phyloP scores from a whole-genome alignment of 2,329 filamentous ascomycete species.

The Graphiopsis chlorocephala region DNA sequence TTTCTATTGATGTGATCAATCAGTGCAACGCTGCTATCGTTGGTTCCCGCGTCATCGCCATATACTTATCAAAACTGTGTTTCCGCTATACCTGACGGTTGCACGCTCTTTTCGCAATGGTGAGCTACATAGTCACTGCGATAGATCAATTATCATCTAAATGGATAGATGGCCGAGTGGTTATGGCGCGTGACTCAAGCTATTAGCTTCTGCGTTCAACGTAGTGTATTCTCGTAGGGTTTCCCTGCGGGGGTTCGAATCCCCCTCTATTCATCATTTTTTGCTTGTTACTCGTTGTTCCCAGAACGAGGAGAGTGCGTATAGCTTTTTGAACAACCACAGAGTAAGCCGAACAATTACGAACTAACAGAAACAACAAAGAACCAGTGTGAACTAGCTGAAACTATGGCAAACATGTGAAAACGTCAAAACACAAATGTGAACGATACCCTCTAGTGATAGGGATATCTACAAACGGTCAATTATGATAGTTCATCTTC shows the following conservation, averaged over 20 bases:
- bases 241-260: slow-evolving; percentile 34
- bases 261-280: slow-evolving; percentile 22
- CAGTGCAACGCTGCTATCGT: neutral
- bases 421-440: neutral
- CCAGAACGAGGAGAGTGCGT: neutral
- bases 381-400: neutral
- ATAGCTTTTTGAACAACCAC: neutral
- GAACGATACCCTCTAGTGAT: too few relatives aligned
- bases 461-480: neutral
- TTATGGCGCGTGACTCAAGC: slow-evolving; percentile 37
- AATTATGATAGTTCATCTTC: neutral
- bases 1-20: neutral
- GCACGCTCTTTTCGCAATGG: too few relatives aligned
- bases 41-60: neutral
- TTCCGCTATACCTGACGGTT: too few relatives aligned
- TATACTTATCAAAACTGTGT: neutral
- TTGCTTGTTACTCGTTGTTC: neutral
- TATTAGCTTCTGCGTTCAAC: slow-evolving; percentile 23
- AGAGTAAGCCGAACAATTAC: neutral
- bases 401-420: neutral
- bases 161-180: slow-evolving; percentile 23
- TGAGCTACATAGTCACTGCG: too few relatives aligned
- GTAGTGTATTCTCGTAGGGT: slow-evolving; percentile 33
- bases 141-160: too few relatives aligned
- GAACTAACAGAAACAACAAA: neutral